These are phyloP conservation scores for Ogataea salicorniae DNA, from an alignment of 805 yeast genomes.

Conservation along the genomic window DNA sequence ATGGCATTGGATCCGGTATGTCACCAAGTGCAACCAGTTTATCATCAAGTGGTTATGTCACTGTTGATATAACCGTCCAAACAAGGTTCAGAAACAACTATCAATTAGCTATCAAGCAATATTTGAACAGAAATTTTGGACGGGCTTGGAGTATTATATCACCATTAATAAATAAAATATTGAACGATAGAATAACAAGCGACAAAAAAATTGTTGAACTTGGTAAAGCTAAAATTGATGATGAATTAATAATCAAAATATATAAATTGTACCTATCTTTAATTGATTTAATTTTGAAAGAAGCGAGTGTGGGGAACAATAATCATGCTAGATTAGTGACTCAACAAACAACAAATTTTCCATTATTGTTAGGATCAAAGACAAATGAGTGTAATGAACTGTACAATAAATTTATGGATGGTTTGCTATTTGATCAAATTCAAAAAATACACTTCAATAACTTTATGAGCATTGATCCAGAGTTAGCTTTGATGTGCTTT, in stretches of 20 bases:
- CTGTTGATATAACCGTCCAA: constrained; percentile 11
- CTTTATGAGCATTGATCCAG: constrained; percentile 18
- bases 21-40: neutral
- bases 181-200: constrained; percentile 2
- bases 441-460: constrained; percentile 9
- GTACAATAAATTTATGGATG: constrained; percentile 16
- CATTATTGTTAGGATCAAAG: neutral
- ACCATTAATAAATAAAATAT: constrained; percentile 18
- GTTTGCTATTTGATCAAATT: constrained; percentile 20
- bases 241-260: constrained; percentile 15
- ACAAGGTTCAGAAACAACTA: constrained; percentile 23
- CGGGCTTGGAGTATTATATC: constrained; percentile 23
- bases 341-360: neutral
- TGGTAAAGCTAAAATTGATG: constrained; percentile 3
- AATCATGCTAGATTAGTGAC: neutral
- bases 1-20: neutral
- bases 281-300: constrained; percentile 26
- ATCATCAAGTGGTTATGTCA: constrained; percentile 3
- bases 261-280: constrained; percentile 27
- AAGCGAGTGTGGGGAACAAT: neutral
- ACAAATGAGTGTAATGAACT: constrained; percentile 1
- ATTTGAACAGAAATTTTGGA: constrained; percentile 31
- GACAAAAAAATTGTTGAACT: neutral
- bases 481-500: constrained; percentile 26
- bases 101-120: constrained; percentile 38